phyloP scores from a whole-genome alignment of 169 alveolate species.

The Perkinsus marinus region DNA sequence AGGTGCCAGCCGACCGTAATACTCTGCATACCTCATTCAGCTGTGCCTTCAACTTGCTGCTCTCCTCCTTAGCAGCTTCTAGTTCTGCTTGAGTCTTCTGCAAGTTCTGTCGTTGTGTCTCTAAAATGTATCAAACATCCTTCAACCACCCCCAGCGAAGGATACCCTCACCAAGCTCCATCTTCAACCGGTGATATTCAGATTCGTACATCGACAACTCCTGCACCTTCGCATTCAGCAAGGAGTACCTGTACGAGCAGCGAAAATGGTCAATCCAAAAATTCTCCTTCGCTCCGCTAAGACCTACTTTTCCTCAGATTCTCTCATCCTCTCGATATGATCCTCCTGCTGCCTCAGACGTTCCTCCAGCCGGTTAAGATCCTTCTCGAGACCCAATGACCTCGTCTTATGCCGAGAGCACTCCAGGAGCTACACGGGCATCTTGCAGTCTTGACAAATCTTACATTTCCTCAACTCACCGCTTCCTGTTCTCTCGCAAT shows the following conservation, averaged over 20 bases:
- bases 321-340: background rate
- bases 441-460: background rate
- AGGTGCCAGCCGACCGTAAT: background rate
- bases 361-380: background rate
- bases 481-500: background rate
- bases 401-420: background rate
- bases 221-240: background rate
- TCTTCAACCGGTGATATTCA: background rate
- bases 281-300: background rate
- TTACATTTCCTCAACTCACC: background rate
- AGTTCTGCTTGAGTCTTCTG: background rate
- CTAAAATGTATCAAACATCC: background rate
- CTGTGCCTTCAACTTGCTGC: background rate
- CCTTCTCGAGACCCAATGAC: background rate
- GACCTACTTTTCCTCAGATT: background rate
- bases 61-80: background rate
- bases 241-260: background rate
- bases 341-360: background rate
- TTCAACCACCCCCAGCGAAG: background rate
- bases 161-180: background rate
- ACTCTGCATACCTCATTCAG: background rate
- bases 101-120: background rate
- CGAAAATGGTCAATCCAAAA: background rate
- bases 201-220: background rate
- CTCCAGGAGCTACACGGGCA: background rate